Conservation (phyloP, 2,329 filamentous ascomycete genomes). For the Raffaelea deltoideospora region DNA sequence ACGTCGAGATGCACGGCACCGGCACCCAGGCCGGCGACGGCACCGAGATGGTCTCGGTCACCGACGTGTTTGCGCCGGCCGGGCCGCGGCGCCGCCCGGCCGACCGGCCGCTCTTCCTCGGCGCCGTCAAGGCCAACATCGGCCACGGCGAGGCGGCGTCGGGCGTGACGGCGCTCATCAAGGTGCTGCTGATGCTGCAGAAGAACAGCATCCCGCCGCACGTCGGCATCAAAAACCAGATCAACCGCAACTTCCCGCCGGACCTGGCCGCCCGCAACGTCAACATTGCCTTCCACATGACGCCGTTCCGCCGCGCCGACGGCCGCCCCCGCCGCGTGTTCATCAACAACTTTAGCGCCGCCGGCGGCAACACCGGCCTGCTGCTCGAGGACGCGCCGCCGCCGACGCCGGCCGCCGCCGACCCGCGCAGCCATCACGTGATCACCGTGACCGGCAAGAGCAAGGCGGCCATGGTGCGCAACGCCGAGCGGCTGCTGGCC, state of each 20-base stretch:
- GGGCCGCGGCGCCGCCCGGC: constrained; percentile 27
- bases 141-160: constrained; percentile 49
- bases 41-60: constrained; percentile 68
- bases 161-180: constrained; percentile 46
- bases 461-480: constrained; percentile 39
- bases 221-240: constrained; percentile 47
- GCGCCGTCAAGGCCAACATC: constrained; percentile 49
- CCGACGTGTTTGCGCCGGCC: constrained; percentile 34
- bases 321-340: constrained; percentile 32
- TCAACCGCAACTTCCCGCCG: constrained; percentile 44
- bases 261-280: constrained; percentile 43
- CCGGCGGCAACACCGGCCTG: constrained; percentile 56
- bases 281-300: constrained; percentile 39
- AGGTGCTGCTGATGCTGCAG: constrained; percentile 50
- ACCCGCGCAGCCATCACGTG: constrained; percentile 42
- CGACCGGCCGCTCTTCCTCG: constrained; percentile 42
- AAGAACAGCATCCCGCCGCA: constrained; percentile 50
- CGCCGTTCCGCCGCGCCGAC: constrained; percentile 32
- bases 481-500: constrained; percentile 36
- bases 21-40: constrained; percentile 76
- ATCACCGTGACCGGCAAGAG: constrained; percentile 43
- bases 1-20: constrained; percentile 83
- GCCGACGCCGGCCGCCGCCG: constrained; percentile 17
- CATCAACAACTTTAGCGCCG: constrained; percentile 57
- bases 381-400: constrained; percentile 46